Conservation (phyloP, 2,329 filamentous ascomycete genomes). For the Penicillium sp. region DNA sequence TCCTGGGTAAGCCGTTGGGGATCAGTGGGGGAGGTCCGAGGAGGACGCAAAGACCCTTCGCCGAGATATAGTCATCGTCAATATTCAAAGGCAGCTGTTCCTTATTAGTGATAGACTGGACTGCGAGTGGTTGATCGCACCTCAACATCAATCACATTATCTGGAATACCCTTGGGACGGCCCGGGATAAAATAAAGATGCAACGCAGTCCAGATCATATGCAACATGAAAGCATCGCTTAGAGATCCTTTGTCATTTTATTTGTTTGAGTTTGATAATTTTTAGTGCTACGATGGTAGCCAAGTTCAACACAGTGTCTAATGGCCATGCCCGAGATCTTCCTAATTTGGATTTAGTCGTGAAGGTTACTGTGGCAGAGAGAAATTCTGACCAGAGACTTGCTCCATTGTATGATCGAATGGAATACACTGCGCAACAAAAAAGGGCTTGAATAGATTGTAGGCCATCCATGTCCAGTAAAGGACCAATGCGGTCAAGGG, state of each 20-base stretch:
- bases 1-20: slow-evolving; percentile 1
- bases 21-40: slow-evolving; percentile 4
- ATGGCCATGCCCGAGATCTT: slow-evolving; percentile 38
- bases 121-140: slow-evolving; percentile 4
- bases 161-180: slow-evolving; percentile 28
- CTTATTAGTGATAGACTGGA: too few species aligned
- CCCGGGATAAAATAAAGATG: slow-evolving; percentile 34
- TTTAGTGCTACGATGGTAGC: slow-evolving; percentile 33
- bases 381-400: slow-evolving; percentile 22
- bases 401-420: slow-evolving; percentile 28
- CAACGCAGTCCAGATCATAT: slow-evolving; percentile 34
- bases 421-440: slow-evolving; percentile 30
- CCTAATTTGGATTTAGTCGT: slow-evolving; percentile 8
- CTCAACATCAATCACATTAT: slow-evolving; percentile 28
- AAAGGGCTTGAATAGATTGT: too few species aligned
- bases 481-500: too few species aligned
- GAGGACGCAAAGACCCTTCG: slow-evolving; percentile 1
- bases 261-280: slow-evolving; percentile 12
- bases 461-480: too few species aligned
- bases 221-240: slow-evolving; percentile 36
- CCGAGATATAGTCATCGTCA: slow-evolving; percentile 13
- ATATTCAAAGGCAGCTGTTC: slow-evolving; percentile 11
- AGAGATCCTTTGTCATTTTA: slow-evolving; percentile 24
- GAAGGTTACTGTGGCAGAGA: background rate
- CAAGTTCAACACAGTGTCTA: slow-evolving; percentile 37